Conservation (phyloP, 768 basidiomycete genomes). For the Psilocybe subaeruginosa region DNA sequence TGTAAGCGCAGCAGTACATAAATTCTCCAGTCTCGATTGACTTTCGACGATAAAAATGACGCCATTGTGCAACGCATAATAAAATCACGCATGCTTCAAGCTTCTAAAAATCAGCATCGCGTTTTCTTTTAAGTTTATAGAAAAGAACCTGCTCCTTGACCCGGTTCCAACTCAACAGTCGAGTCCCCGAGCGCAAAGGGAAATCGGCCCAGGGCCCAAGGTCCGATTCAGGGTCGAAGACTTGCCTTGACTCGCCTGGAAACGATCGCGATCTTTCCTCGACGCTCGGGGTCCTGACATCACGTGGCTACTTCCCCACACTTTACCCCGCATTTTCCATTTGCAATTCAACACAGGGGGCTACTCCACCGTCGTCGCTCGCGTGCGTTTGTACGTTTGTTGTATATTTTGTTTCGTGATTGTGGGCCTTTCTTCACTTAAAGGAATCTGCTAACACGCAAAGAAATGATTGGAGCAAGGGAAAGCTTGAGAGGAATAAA, state of each 20-base stretch:
- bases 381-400: slow-evolving; percentile 1
- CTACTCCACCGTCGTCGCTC: neutral
- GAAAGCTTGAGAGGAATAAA: neutral
- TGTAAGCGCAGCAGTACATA: no score
- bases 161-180: neutral
- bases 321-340: slow-evolving; percentile 18
- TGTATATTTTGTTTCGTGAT: neutral
- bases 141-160: neutral
- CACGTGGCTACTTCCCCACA: slow-evolving; percentile 21
- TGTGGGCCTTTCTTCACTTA: neutral
- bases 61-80: no score
- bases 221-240: neutral
- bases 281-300: slow-evolving; percentile 3
- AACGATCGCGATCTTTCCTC: slow-evolving; percentile 12
- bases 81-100: no score
- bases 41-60: no score
- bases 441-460: neutral
- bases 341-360: neutral
- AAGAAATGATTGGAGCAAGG: neutral
- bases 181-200: neutral
- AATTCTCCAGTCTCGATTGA: no score
- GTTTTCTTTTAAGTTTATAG: no score
- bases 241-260: slow-evolving; percentile 9
- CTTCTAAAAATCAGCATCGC: no score
- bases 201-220: neutral